phyloP scores from a whole-genome alignment of 1,284 basidiomycete genomes.

The Puccinia hordei region DNA sequence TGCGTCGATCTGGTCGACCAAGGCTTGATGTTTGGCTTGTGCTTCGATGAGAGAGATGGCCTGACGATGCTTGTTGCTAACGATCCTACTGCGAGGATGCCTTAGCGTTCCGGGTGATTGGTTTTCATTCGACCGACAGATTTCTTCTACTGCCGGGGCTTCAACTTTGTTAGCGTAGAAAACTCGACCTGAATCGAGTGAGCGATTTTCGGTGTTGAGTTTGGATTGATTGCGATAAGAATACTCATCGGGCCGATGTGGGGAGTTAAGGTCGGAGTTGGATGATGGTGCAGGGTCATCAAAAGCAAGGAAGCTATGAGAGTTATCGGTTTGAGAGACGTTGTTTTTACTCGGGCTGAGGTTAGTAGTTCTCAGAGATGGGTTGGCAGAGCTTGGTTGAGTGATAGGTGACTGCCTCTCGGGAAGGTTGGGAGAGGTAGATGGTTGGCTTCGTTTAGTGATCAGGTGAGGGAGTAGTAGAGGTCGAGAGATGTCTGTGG shows the following conservation, averaged over 20 bases:
- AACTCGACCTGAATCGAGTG: neutral
- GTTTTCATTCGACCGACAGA: too few species aligned
- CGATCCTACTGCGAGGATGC: neutral
- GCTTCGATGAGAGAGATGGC: constrained; percentile 12
- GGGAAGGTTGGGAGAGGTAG: neutral
- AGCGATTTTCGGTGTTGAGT: neutral
- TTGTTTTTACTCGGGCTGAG: neutral
- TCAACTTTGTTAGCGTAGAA: neutral
- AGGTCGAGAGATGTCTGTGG: neutral
- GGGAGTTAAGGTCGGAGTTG: neutral
- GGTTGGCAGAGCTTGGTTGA: neutral
- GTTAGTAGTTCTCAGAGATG: too few species aligned
- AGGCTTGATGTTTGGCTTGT: constrained; percentile 12
- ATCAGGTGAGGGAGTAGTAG: constrained; percentile 32
- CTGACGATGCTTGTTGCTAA: neutral
- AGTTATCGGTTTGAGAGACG: neutral
- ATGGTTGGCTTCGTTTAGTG: neutral
- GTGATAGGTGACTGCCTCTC: neutral
- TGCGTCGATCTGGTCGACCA: constrained; percentile 29
- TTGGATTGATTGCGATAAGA: neutral
- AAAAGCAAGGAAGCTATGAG: constrained; percentile 20
- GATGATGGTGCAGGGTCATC: neutral
- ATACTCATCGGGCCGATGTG: neutral
- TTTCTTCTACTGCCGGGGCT: too few species aligned
- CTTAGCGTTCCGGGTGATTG: too few species aligned